These are phyloP conservation scores for Amaranthus hypochondriacus DNA, from an alignment of 148 eudicot genomes.

Conservation along the genomic window DNA sequence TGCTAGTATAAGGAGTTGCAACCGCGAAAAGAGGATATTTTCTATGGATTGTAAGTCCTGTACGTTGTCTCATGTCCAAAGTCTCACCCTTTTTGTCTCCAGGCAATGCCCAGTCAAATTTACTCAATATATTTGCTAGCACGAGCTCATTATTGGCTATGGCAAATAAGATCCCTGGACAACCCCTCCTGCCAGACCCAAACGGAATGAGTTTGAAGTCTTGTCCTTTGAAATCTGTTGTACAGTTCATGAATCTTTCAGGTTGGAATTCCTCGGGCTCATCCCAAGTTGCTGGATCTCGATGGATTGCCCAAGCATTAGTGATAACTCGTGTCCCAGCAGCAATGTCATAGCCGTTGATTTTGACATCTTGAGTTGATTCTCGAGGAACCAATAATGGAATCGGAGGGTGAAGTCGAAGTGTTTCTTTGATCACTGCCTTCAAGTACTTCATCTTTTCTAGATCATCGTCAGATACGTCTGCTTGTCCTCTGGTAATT, in stretches of 20 bases:
- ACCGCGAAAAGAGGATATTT: slow-evolving; percentile 32
- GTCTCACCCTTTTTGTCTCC: slow-evolving; percentile 23
- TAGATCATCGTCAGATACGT: slow-evolving; percentile 36
- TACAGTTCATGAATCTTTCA: slow-evolving; percentile 47
- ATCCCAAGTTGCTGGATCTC: slow-evolving; percentile 55
- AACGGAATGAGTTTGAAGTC: slow-evolving; percentile 62
- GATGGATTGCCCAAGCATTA: slow-evolving; percentile 64
- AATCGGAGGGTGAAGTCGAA: slow-evolving; percentile 59
- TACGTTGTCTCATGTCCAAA: slow-evolving; percentile 36
- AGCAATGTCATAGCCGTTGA: slow-evolving; percentile 49
- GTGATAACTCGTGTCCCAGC: slow-evolving; percentile 43
- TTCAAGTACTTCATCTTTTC: slow-evolving; percentile 57
- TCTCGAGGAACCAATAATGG: slow-evolving; percentile 48
- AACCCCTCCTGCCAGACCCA: slow-evolving; percentile 67
- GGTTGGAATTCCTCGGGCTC: slow-evolving; percentile 54
- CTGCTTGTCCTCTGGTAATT: slow-evolving; percentile 22
- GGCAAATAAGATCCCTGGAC: slow-evolving; percentile 48
- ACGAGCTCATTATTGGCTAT: slow-evolving; percentile 37
- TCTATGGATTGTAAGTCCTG: slow-evolving; percentile 33
- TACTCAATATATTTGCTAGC: slow-evolving; percentile 45
- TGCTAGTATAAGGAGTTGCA: slow-evolving; percentile 25
- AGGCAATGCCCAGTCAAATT: slow-evolving; percentile 52
- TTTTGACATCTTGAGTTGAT: slow-evolving; percentile 44
- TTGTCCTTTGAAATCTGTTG: slow-evolving; percentile 45
- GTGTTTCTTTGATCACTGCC: slow-evolving; percentile 55